These are phyloP conservation scores for Mycena vitilis DNA, from an alignment of 768 basidiomycete genomes.

Conservation along the genomic window DNA sequence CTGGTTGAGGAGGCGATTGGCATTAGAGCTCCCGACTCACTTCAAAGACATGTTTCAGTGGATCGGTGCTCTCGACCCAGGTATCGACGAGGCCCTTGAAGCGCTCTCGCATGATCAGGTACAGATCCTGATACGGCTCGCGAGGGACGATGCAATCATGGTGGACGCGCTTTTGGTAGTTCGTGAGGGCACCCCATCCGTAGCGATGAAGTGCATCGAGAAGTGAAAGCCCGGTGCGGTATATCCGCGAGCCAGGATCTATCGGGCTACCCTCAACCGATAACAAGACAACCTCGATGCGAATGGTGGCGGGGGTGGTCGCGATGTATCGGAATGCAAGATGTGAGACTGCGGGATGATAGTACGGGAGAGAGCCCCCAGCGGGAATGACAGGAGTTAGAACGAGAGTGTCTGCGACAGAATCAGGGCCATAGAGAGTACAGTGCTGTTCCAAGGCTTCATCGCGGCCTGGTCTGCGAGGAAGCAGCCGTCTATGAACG, in stretches of 20 bases:
- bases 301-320: conserved; percentile 50
- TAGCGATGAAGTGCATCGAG: conserved; percentile 89
- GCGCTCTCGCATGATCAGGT: conserved; percentile 86
- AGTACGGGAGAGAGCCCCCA: conserved; percentile 77
- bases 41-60: conserved; percentile 92
- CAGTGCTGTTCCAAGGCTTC: conserved; percentile 80
- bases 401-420: conserved; percentile 54
- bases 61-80: conserved; percentile 89
- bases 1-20: background rate
- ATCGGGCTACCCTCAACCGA: conserved; percentile 51
- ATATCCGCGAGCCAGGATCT: conserved; percentile 72
- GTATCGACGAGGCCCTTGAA: conserved; percentile 79
- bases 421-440: conserved; percentile 66
- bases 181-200: conserved; percentile 83
- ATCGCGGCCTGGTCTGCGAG: conserved; percentile 84
- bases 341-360: conserved; percentile 85
- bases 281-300: conserved; percentile 70
- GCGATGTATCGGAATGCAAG: conserved; percentile 84
- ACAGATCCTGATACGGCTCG: conserved; percentile 90
- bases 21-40: conserved; percentile 50
- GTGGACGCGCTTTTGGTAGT: conserved; percentile 86
- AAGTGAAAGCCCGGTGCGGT: conserved; percentile 83
- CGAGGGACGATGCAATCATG: conserved; percentile 86
- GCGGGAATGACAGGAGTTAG: conserved; percentile 67
- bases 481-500: conserved; percentile 77